Conservation (phyloP, 2,329 filamentous ascomycete genomes). For the Scytalidium lignicola region DNA sequence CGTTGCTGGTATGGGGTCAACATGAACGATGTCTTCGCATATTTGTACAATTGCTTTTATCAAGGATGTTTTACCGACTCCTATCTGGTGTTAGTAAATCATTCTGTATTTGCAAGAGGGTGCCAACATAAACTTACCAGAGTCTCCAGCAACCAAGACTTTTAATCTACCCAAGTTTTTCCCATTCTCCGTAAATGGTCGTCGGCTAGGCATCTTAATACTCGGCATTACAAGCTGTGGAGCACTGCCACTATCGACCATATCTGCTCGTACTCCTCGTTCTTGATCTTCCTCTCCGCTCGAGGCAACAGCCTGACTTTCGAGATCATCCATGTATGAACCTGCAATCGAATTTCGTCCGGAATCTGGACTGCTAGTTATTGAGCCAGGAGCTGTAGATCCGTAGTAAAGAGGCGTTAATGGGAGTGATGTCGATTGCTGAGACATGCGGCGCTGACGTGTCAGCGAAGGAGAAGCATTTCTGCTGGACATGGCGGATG, state of each 20-base stretch:
- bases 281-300: constrained; percentile 26
- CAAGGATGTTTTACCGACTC: constrained; percentile 82
- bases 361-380: constrained; percentile 46
- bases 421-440: constrained; percentile 35
- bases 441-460: constrained; percentile 24
- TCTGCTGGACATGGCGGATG: constrained; percentile 28
- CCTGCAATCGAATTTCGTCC: constrained; percentile 44
- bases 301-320: constrained; percentile 29
- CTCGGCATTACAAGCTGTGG: constrained; percentile 98
- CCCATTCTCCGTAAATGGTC: constrained; percentile 85
- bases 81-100: constrained; percentile 36
- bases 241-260: constrained; percentile 45
- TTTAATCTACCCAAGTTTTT: constrained; percentile 82
- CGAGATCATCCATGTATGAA: constrained; percentile 41
- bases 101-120: neutral
- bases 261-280: constrained; percentile 39
- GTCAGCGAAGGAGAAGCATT: constrained; percentile 22
- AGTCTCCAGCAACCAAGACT: constrained; percentile 76
- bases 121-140: constrained; percentile 45
- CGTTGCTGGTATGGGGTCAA: constrained; percentile 52
- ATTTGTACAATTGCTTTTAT: constrained; percentile 82
- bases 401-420: constrained; percentile 40
- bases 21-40: constrained; percentile 89
- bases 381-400: constrained; percentile 35
- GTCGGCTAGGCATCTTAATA: constrained; percentile 80